phyloP scores from a whole-genome alignment of 2,329 filamentous ascomycete species.

The Cyphellophora europaea region DNA sequence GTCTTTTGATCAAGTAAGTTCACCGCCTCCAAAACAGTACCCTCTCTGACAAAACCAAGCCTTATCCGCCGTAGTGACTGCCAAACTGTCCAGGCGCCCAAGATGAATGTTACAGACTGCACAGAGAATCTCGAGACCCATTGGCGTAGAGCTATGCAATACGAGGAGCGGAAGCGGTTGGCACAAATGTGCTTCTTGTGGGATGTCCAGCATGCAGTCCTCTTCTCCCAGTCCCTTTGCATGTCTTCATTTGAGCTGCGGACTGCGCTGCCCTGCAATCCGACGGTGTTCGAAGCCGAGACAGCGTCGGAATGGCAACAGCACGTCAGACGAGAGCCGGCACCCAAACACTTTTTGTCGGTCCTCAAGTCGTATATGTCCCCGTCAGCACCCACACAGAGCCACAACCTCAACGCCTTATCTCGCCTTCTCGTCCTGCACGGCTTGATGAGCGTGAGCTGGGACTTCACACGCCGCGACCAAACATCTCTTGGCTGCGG shows the following conservation, averaged over 20 bases:
- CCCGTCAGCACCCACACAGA: conserved; percentile 25
- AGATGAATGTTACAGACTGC: conserved; percentile 24
- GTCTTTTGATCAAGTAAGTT: conserved; percentile 39
- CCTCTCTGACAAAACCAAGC: conserved; percentile 3
- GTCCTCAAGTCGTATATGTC: conserved; percentile 50
- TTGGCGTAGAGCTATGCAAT: conserved; percentile 46
- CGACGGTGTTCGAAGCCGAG: conserved; percentile 48
- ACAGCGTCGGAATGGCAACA: conserved; percentile 43
- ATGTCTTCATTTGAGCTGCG: conserved; percentile 58
- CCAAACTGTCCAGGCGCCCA: conserved; percentile 34
- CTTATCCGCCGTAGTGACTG: conserved; percentile 45
- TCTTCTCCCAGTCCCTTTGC: conserved; percentile 57
- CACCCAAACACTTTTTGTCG: conserved; percentile 37
- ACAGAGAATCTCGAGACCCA: conserved; percentile 32
- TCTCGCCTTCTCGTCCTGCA: conserved; percentile 49
- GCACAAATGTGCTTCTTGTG: conserved; percentile 56
- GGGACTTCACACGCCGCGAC: conserved; percentile 53
- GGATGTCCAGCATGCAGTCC: conserved; percentile 56
- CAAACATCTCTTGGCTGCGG: conserved; percentile 47
- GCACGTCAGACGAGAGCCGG: conserved; percentile 26
- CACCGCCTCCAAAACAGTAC: neutral
- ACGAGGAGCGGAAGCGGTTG: conserved; percentile 50
- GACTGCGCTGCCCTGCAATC: conserved; percentile 45
- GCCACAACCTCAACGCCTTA: conserved; percentile 38
- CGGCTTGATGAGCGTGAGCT: conserved; percentile 53